Evolutionary conservation across 2,329 filamentous ascomycete genomes (phyloP).

Genomic region (Apiospora saccharicola): DNA sequence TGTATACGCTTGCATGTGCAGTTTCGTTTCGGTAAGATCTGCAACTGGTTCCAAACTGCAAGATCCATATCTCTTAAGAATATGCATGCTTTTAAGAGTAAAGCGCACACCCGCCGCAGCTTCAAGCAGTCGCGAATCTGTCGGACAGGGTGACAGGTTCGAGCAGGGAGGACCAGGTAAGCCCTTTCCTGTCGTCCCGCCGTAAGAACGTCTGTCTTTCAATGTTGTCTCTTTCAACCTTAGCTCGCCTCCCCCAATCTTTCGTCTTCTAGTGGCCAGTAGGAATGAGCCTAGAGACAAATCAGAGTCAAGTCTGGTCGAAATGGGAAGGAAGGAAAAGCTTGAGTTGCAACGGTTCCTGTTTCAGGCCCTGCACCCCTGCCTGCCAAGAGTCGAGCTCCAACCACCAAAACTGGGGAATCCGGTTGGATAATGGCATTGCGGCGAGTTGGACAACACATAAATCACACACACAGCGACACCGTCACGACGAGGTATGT

Average conservation of each 20-base stretch:
- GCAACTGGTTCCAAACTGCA: slow-evolving; percentile 3
- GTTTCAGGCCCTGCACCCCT: slow-evolving; percentile 2
- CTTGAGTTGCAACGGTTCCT: slow-evolving; percentile 20
- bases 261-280: not conserved
- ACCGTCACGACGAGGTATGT: not conserved
- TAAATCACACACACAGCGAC: not conserved
- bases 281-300: not conserved
- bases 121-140: not conserved
- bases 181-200: not conserved
- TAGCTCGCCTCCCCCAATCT: not conserved
- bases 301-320: not conserved
- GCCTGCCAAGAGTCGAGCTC: not conserved
- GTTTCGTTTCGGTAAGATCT: slow-evolving; percentile 17
- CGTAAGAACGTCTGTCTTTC: not conserved
- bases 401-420: slow-evolving; percentile 12
- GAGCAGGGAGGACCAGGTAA: not conserved
- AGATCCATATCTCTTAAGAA: not conserved
- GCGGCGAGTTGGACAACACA: not conserved
- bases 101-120: not conserved
- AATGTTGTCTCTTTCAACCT: not conserved
- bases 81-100: not conserved
- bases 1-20: not conserved
- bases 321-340: not conserved
- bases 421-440: slow-evolving; percentile 1
- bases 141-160: not conserved